Percentiles rank a stretch among this genome's conserved stretches.
Evolutionary conservation across 345 rosid species (phyloP).

Genomic region (Garcia nutans): DNA sequence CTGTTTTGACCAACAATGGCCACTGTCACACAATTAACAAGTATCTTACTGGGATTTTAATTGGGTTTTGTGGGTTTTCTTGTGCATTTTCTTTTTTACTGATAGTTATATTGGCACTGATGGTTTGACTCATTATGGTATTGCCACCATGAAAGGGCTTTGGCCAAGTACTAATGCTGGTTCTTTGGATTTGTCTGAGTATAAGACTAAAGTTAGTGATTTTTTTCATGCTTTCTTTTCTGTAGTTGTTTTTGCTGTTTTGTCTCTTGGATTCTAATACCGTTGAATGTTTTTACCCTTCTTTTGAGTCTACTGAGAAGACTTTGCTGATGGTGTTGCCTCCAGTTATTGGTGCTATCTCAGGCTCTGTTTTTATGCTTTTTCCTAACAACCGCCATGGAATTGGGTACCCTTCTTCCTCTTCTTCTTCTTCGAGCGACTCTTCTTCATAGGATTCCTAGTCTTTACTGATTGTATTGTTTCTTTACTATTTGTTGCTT

Average conservation of each 20-base stretch:
- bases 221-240: slow-evolving; percentile 62
- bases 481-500: not conserved
- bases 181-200: slow-evolving; percentile 43
- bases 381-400: slow-evolving; percentile 78
- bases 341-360: slow-evolving; percentile 50
- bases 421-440: slow-evolving; percentile 27
- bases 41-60: slow-evolving; percentile 50
- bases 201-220: slow-evolving; percentile 55
- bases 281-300: slow-evolving; percentile 63
- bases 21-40: slow-evolving; percentile 51
- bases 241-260: slow-evolving; percentile 46
- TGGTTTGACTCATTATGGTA: slow-evolving; percentile 53
- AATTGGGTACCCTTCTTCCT: slow-evolving; percentile 60
- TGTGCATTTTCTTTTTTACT: slow-evolving; percentile 71
- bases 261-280: slow-evolving; percentile 65
- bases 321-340: slow-evolving; percentile 59
- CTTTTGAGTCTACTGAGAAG: slow-evolving; percentile 49
- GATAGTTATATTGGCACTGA: slow-evolving; percentile 59
- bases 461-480: not conserved
- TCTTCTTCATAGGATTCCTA: slow-evolving; percentile 8
- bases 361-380: slow-evolving; percentile 50
- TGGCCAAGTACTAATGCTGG: slow-evolving; percentile 48
- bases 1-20: slow-evolving; percentile 70
- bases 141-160: slow-evolving; percentile 57
- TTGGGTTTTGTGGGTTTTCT: slow-evolving; percentile 59